phyloP scores from a whole-genome alignment of 164 flowering plant genomes.

The Dillenia turbinata region DNA sequence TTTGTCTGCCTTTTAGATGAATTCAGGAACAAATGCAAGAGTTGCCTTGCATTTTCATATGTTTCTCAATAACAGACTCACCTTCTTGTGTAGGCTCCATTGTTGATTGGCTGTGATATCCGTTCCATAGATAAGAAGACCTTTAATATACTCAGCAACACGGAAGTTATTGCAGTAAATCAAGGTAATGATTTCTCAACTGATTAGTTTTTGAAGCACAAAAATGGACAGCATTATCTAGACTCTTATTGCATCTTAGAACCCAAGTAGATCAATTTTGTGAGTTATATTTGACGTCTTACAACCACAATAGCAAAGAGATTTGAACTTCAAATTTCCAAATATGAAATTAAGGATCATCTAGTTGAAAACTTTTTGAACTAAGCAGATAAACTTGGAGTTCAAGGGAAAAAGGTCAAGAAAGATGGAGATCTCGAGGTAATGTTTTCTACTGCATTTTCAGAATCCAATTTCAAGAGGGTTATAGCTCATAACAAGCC shows the following conservation, averaged over 20 bases:
- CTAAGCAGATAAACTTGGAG: slow-evolving; percentile 23
- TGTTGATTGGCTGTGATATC: slow-evolving; percentile 48
- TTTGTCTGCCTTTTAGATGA: background rate
- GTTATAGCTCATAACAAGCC: background rate
- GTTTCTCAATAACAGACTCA: background rate
- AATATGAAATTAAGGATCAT: too few species aligned
- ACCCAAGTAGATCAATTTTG: too few species aligned
- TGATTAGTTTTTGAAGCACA: too few species aligned
- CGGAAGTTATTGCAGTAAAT: slow-evolving; percentile 46
- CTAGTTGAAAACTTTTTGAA: too few species aligned
- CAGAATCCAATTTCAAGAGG: background rate
- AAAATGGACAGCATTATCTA: too few species aligned
- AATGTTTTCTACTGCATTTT: background rate
- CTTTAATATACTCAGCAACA: slow-evolving; percentile 34
- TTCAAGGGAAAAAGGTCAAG: slow-evolving; percentile 44
- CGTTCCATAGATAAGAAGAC: slow-evolving; percentile 29
- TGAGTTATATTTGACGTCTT: too few species aligned
- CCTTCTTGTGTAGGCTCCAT: slow-evolving; percentile 34
- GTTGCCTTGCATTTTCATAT: too few species aligned
- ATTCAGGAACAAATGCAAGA: background rate
- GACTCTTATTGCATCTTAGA: too few species aligned
- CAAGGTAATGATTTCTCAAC: slow-evolving; percentile 15
- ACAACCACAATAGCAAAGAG: too few species aligned
- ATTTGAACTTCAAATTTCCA: too few species aligned
- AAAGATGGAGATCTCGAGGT: slow-evolving; percentile 25